Evolutionary conservation across 2,329 filamentous ascomycete genomes (phyloP).

Genomic region (Paraphaeosphaeria minitans): DNA sequence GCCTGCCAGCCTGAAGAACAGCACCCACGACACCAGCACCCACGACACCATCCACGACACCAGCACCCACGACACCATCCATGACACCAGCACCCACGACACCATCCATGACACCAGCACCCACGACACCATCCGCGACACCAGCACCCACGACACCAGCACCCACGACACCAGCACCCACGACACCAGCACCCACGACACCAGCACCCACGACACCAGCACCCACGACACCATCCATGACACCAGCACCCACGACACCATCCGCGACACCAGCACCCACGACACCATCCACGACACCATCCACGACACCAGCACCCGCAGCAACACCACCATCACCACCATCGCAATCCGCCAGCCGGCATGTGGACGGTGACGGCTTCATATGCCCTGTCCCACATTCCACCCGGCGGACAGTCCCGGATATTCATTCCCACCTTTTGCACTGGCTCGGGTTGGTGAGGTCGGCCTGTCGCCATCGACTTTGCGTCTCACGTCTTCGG

Average conservation of each 20-base stretch:
- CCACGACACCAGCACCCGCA: not conserved
- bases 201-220: too few species aligned
- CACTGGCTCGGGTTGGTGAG: constrained; percentile 8
- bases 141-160: too few species aligned
- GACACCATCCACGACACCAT: too few species aligned
- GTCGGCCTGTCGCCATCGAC: constrained; percentile 29
- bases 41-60: too few species aligned
- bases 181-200: too few species aligned
- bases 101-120: too few species aligned
- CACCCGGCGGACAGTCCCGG: not conserved
- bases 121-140: too few species aligned
- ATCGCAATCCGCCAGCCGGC: constrained; percentile 1
- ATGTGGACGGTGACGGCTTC: not conserved
- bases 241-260: too few species aligned
- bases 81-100: too few species aligned
- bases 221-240: too few species aligned
- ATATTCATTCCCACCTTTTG: not conserved
- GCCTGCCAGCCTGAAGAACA: not conserved
- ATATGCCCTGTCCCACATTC: not conserved
- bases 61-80: not conserved
- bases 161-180: too few species aligned
- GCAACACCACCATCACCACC: not conserved
- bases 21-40: not conserved
- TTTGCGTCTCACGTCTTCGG: constrained; percentile 28
- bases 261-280: too few species aligned